Base-by-base conservation (phyloP, 1,284 basidiomycete species). In the Pterulicium gracile region DNA sequence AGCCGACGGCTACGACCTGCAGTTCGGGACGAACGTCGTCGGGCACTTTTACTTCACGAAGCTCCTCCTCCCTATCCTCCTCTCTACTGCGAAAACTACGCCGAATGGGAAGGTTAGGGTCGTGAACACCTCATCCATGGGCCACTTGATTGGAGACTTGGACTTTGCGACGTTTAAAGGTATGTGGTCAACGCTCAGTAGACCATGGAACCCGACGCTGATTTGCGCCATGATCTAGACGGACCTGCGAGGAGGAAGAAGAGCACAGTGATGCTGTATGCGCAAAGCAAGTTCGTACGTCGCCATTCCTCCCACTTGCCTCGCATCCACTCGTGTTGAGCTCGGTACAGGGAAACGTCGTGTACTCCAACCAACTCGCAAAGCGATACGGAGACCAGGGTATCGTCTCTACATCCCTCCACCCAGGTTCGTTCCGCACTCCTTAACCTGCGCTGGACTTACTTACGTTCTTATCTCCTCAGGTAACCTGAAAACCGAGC, bases 11-110 rank as follows among this genome's bases (percentile, higher is more conserved):
- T 79, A 77, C 55, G 77, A 83, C 47, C 55, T 79, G 7, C 78
- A 81, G 53, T 81, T 77, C 45, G 80, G 77, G 3, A 78, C 75
- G 2, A 82, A 81, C 50, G 67, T 70, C n/a, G 58, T 79, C 21
- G 69, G 70, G 53, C 70, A 68, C 54, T 73, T 68, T 50, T 64
- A 66, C 44, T 63, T 80, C 34, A 72, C 75, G 2, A 55, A 59
- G 17, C 55, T 65, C 4, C 64, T 75, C 12, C 50, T 73, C 1
- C 70, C 71, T 1, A 47, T 58, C 1, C 62, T 75, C 3, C 51
- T 65, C 17, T 55, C 58, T 10, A 59, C 3, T 7, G 57, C 64
- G 1, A 55, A 57, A 45, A 54, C 55, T 5, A 48, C 55, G 1
- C 55, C 58, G 22, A 54, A 57, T 44, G 51, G 62, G n/a, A 63